These are phyloP conservation scores for Solanum virginianum DNA, from an alignment of 257 asterid species.

Conservation along the genomic window DNA sequence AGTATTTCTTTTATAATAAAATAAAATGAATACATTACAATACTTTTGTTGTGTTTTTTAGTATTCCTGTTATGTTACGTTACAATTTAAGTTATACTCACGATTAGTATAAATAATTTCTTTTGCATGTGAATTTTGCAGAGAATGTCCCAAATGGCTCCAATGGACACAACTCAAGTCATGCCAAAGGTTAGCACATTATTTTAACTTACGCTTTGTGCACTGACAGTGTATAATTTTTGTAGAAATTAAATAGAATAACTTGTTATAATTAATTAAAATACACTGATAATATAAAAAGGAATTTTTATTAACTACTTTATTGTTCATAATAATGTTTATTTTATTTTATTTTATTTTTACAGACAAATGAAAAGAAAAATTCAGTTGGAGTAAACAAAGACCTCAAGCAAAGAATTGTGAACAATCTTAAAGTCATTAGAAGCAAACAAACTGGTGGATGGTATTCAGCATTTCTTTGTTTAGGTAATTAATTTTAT, in stretches of 20 bases:
- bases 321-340: not conserved
- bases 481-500: conserved; percentile 34
- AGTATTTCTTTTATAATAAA: too few species aligned
- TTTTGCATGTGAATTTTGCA: conserved; percentile 11
- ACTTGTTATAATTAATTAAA: not conserved
- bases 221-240: not conserved
- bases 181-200: conserved; percentile 8
- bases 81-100: not conserved
- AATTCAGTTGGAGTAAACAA: not conserved
- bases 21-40: not conserved
- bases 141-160: conserved; percentile 33
- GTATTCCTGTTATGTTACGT: not conserved
- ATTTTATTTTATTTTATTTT: not conserved
- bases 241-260: not conserved
- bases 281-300: not conserved
- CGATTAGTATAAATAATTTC: not conserved
- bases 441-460: conserved; percentile 29
- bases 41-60: not conserved
- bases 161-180: conserved; percentile 15
- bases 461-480: conserved; percentile 46
- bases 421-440: not conserved
- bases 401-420: not conserved
- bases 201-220: not conserved
- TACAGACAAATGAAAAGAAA: not conserved
- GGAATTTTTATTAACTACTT: not conserved